Evolutionary conservation across 495 filamentous ascomycete genomes (phyloP), one percentile per base, ranked within the genome.

Genomic region (Bryoglossum gracile): DNA sequence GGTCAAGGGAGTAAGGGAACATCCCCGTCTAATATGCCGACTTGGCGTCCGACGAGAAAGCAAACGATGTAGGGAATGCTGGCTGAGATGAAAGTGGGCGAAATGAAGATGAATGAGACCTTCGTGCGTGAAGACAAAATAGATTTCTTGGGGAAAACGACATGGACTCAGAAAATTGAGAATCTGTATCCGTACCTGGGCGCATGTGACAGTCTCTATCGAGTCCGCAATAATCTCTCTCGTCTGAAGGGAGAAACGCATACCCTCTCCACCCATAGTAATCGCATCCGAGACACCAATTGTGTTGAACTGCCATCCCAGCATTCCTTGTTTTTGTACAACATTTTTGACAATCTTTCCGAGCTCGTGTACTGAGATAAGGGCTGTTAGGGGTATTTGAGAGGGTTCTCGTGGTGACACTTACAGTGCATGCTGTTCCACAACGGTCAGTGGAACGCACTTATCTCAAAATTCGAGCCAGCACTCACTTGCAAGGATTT

Each of bases 251-350:
- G 89, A 95, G 65, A 89, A 98, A 39, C 92, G 71, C 91, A 98
- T 98, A 90, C 89, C 91, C 70, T 96, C 88, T 49, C 85, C 86
- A 36, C 92, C 89, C 92, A 96, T 96, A 9, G 91, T 95, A 58
- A 98, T 95, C 14, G 80, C 92, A 67, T 54, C 48, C 2, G 32
- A 44, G 6, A 59, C 45, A n/a, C 91, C 91, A 61, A 96, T 81
- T 30, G 92, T 95, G 65, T 95, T 95, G 65, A 88, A 98, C 59
- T 81, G 78, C 55, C 56, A 96, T 14, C 80, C 89, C 42, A 96
- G 75, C 86, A 95, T 94, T 4, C 82, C 84, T 58, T 87, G 78
- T 54, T 88, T 87, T 59, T 80, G 65, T 2, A 96, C 74, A 4
- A 86, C 76, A 50, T 83, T 79, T 69, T 96, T 98, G 48, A 91